Evolutionary conservation across 305 asterid genomes (phyloP).

Genomic region (Solanum hybrid): DNA sequence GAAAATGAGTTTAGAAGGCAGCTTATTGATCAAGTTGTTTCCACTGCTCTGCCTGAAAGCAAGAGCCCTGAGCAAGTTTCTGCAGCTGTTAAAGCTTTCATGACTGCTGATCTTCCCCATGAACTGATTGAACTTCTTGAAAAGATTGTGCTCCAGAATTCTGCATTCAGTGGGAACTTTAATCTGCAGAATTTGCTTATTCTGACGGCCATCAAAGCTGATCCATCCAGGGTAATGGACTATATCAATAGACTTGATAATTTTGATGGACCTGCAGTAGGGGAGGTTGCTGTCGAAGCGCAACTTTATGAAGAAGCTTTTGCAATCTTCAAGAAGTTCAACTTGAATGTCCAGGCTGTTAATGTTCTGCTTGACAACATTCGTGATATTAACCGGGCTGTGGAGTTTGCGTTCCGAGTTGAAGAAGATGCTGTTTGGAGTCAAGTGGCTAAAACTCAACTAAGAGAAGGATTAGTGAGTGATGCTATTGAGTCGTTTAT

Average conservation of each 20-base stretch:
- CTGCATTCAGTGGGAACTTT: slow-evolving; percentile 97
- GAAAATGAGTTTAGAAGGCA: slow-evolving; percentile 96
- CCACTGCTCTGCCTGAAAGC: slow-evolving; percentile 99
- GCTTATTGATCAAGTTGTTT: slow-evolving; percentile 98
- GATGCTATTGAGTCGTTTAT: slow-evolving; percentile 98
- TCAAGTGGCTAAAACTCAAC: slow-evolving; percentile 97
- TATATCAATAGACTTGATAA: slow-evolving; percentile 91
- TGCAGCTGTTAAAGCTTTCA: slow-evolving; percentile 98
- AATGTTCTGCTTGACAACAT: slow-evolving; percentile 83
- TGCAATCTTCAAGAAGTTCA: slow-evolving; percentile 94
- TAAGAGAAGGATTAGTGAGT: slow-evolving; percentile 92
- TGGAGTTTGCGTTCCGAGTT: slow-evolving; percentile 96
- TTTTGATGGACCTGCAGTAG: slow-evolving; percentile 99
- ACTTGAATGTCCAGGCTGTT: slow-evolving; percentile 97
- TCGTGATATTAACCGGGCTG: slow-evolving; percentile 89
- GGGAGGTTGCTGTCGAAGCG: slow-evolving; percentile 97
- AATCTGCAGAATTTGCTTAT: slow-evolving; percentile 90
- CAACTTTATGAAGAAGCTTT: slow-evolving; percentile 88
- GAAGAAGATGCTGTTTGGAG: slow-evolving; percentile 99
- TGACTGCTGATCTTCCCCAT: slow-evolving; percentile 99
- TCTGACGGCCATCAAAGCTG: slow-evolving; percentile 96
- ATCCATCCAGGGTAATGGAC: slow-evolving; percentile 97
- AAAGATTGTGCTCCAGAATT: slow-evolving; percentile 95
- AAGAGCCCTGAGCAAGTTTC: slow-evolving; percentile 99
- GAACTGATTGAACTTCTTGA: slow-evolving; percentile 97